A percentile compares a stretch with the other conserved stretches of the same genome.
phyloP scores from a whole-genome alignment of 2,329 filamentous ascomycete genomes.

The Claviceps lovelessii region DNA sequence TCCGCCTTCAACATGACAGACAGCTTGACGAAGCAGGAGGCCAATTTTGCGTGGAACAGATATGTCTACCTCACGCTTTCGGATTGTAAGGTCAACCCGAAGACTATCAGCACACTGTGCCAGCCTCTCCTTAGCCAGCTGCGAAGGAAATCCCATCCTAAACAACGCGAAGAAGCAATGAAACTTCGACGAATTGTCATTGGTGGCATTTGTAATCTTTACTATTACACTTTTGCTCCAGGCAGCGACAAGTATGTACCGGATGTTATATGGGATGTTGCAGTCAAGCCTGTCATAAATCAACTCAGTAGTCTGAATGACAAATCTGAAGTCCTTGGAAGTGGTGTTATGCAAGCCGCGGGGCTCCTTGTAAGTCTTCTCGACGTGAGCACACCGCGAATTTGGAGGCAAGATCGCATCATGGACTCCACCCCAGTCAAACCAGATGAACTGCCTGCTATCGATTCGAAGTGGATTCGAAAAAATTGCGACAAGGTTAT shows the following conservation, averaged over 20 bases:
- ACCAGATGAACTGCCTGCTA: slow-evolving; percentile 62
- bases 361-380: slow-evolving; percentile 60
- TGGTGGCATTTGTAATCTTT: slow-evolving; percentile 62
- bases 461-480: slow-evolving; percentile 80
- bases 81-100: slow-evolving; percentile 39
- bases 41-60: slow-evolving; percentile 74
- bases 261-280: slow-evolving; percentile 66
- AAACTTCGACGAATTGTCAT: slow-evolving; percentile 41
- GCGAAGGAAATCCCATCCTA: slow-evolving; percentile 45
- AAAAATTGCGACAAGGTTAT: slow-evolving; percentile 55
- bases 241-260: slow-evolving; percentile 49
- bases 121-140: slow-evolving; percentile 57
- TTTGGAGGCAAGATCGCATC: slow-evolving; percentile 65
- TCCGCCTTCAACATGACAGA: slow-evolving; percentile 73
- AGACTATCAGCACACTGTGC: slow-evolving; percentile 32
- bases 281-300: slow-evolving; percentile 50
- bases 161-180: slow-evolving; percentile 36
- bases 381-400: slow-evolving; percentile 38
- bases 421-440: slow-evolving; percentile 42
- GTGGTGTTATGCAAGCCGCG: slow-evolving; percentile 44
- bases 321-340: slow-evolving; percentile 26
- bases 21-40: slow-evolving; percentile 53
- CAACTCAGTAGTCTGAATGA: slow-evolving; percentile 33
- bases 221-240: slow-evolving; percentile 72
- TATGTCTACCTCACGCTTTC: slow-evolving; percentile 62